A percentile compares a stretch with the other conserved stretches of the same genome.
Evolutionary conservation across 306 rosid genomes (phyloP).

Genomic region (Lablab purpureus): DNA sequence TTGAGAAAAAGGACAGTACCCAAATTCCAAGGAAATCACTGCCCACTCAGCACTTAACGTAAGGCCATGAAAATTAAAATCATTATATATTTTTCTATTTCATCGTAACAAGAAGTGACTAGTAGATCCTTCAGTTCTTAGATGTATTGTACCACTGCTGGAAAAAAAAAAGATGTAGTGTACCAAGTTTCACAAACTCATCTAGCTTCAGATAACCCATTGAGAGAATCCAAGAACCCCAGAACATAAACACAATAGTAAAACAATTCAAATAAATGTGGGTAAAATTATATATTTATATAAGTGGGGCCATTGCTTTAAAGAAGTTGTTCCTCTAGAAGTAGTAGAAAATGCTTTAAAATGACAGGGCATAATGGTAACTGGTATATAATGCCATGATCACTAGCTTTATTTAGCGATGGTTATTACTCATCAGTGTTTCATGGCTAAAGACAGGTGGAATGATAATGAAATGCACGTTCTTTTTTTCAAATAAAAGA

Average conservation of each 20-base stretch:
- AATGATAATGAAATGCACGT: not conserved
- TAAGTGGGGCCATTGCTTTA: not conserved
- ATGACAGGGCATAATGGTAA: conserved; percentile 24
- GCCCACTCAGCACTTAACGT: not conserved
- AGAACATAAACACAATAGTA: not conserved
- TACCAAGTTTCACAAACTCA: not conserved
- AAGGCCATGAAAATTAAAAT: conserved; percentile 2
- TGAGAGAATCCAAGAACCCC: not conserved
- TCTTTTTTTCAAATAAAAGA: conserved; percentile 6
- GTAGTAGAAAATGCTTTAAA: conserved; percentile 25
- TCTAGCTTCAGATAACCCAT: not conserved
- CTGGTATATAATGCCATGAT: not conserved
- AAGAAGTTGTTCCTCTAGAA: conserved; percentile 26
- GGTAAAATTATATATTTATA: not conserved
- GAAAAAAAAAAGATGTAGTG: too few relatives aligned
- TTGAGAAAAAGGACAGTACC: conserved; percentile 12
- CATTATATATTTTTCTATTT: not conserved
- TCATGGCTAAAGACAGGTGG: not conserved
- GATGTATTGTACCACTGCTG: too few relatives aligned
- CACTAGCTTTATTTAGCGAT: conserved; percentile 1
- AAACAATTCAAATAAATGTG: conserved; percentile 3
- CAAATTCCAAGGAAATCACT: conserved; percentile 1
- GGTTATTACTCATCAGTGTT: conserved; percentile 2
- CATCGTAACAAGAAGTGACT: not conserved
- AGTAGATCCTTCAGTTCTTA: conserved; percentile 16